These are phyloP conservation scores for Flaveria bidentis DNA, from an alignment of 129 eudicot species.

Conservation along the genomic window DNA sequence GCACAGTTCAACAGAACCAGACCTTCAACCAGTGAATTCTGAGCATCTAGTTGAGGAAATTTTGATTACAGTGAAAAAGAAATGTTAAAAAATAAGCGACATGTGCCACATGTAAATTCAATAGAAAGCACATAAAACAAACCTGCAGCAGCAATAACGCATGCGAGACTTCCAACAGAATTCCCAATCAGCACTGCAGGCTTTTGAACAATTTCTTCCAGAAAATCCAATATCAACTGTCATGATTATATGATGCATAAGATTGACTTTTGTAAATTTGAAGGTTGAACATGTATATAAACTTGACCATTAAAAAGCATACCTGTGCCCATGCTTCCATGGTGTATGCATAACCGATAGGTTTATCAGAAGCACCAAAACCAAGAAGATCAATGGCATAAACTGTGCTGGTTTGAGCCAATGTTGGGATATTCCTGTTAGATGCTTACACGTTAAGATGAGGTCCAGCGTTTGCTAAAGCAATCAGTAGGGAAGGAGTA, in stretches of 20 bases:
- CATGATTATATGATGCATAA: constrained; percentile 17
- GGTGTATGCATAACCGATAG: constrained; percentile 64
- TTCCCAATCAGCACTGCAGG: constrained; percentile 85
- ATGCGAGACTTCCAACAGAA: constrained; percentile 98
- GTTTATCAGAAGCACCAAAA: constrained; percentile 96
- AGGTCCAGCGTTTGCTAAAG: constrained; percentile 8
- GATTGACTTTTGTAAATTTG: constrained; percentile 7
- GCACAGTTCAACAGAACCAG: constrained; percentile 89
- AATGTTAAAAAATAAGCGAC: background rate
- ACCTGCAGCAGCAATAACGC: constrained; percentile 87
- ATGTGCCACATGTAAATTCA: background rate
- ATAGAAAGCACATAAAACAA: constrained; percentile 1
- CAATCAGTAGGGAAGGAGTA: constrained; percentile 9
- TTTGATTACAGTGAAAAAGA: constrained; percentile 4
- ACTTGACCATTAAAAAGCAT: constrained; percentile 12
- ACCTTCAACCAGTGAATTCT: constrained; percentile 52
- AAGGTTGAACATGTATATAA: constrained; percentile 16
- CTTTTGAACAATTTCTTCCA: constrained; percentile 67
- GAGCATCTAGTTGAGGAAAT: constrained; percentile 42
- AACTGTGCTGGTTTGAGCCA: constrained; percentile 61
- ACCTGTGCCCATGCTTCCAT: constrained; percentile 96
- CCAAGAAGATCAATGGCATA: constrained; percentile 95
- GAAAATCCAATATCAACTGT: constrained; percentile 74
- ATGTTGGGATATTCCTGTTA: constrained; percentile 64
- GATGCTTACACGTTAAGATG: constrained; percentile 20